Evolutionary conservation across 768 basidiomycete species (phyloP), one percentile per base, ranked within the genome.

Genomic region (Cubamyces lactineus): DNA sequence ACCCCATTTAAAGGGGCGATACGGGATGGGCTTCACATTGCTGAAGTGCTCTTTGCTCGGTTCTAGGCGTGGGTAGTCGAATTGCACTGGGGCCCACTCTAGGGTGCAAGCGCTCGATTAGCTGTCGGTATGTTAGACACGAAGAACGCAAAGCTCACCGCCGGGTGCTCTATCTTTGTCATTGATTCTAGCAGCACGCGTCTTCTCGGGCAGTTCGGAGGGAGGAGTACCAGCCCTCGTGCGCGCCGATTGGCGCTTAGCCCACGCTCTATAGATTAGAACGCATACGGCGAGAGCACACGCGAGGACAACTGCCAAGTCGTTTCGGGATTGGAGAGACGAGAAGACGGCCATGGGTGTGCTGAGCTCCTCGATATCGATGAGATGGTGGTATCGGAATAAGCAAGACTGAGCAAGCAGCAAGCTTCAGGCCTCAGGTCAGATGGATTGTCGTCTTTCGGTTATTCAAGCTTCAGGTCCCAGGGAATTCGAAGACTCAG

Each of bases 1-100:
- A 11, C 86, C 86, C 77, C 80, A 82, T 52, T 80, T 79, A 70
- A 87, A 89, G 13, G 88, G 86, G 17, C 86, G 76, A 67, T 90
- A 89, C 16, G 86, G 83, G 6, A 87, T 79, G 9, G 85, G 85
- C 64, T 80, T 78, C 28, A 83, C 74, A 23, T 83, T 75, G 21
- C 69, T 71, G 58, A 84, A 73, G 38, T 77, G 72, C 17, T 76
- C 67, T 15, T 61, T 58, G 62, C 76, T 77, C 3, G 84, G 75
- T 9, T 77, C 74, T 34, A 88, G 75, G 9, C 71, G 53, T 1
- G 87, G 86, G 66, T 84, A 88, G 13, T 69, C 65, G 67, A 87
- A 88, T 30, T 67, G 43, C 13, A 79, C 77, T 5, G 84, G 81
- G 1, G 67, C 75, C 86, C 86, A 87, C 67, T 79, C 86, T 87